Percentiles rank a stretch among this genome's conserved stretches.
phyloP scores from a whole-genome alignment of 2,329 filamentous ascomycete species.

The Curvularia spicifera region DNA sequence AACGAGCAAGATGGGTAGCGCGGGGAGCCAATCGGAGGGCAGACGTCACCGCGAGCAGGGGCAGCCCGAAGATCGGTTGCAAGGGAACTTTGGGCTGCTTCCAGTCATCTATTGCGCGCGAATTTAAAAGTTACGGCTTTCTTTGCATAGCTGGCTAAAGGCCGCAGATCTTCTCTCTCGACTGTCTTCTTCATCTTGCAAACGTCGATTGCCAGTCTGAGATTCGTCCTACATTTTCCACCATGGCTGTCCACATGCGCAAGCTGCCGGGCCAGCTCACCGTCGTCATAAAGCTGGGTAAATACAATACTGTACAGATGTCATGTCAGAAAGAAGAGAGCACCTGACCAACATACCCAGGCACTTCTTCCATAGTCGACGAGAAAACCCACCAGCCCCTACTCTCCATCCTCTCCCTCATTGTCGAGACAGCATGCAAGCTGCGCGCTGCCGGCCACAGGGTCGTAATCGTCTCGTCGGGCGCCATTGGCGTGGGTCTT shows the following conservation, averaged over 20 bases:
- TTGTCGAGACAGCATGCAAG: constrained; percentile 91
- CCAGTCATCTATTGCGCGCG: constrained; percentile 26
- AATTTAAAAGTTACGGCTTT: background rate
- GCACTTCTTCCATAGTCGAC: constrained; percentile 98
- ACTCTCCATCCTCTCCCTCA: constrained; percentile 85
- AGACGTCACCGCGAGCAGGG: constrained; percentile 18
- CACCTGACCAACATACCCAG: constrained; percentile 58
- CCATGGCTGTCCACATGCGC: constrained; percentile 52
- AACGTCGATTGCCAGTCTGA: background rate
- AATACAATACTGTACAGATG: constrained; percentile 36
- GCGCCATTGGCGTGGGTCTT: constrained; percentile 92
- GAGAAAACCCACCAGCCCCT: constrained; percentile 93
- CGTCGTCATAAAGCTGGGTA: constrained; percentile 88
- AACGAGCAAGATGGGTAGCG: constrained; percentile 15
- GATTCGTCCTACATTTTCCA: background rate
- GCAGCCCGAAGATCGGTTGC: constrained; percentile 21
- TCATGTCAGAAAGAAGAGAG: constrained; percentile 26
- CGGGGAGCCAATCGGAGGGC: constrained; percentile 34
- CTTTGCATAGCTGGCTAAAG: background rate
- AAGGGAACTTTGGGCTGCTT: constrained; percentile 21
- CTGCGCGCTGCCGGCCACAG: constrained; percentile 89
- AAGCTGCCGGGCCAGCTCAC: constrained; percentile 66
- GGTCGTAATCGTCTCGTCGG: constrained; percentile 95
- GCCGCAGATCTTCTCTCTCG: background rate
- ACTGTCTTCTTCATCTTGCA: background rate